Percentiles rank a stretch among this genome's conserved stretches.
Conservation (phyloP, 2,329 filamentous ascomycete genomes). For the Zymoseptoria passerinii region DNA sequence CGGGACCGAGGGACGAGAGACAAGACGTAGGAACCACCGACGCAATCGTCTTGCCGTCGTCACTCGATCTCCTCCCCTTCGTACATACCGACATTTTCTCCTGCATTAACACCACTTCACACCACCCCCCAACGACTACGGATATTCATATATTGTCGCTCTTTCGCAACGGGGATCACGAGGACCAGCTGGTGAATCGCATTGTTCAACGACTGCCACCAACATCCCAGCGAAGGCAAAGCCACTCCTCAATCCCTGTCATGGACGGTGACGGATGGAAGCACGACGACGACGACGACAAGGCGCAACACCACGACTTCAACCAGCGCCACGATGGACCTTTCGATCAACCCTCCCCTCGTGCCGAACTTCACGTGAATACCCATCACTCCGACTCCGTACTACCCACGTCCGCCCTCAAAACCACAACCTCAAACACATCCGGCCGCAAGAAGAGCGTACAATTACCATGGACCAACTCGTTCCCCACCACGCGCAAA, state of each 20-base stretch:
- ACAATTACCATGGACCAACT: not conserved
- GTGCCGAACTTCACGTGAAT: not conserved
- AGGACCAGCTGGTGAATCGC: not conserved
- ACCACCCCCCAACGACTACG: not conserved
- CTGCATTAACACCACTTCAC: no score
- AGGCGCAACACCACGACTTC: constrained; percentile 30
- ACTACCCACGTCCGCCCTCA: not conserved
- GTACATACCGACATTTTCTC: no score
- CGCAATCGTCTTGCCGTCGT: no score
- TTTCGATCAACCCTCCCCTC: constrained; percentile 14
- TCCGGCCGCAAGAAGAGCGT: not conserved
- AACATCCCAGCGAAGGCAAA: not conserved
- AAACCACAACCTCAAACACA: not conserved
- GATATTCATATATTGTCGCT: not conserved
- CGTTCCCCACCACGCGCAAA: not conserved
- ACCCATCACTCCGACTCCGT: not conserved
- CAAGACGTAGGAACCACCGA: no score
- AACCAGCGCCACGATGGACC: constrained; percentile 29
- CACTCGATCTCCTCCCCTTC: no score
- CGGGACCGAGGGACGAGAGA: no score
- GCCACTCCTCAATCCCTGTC: not conserved
- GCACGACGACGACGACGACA: constrained; percentile 20
- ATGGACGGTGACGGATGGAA: not conserved
- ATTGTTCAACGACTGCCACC: not conserved
- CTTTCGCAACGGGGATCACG: not conserved